Percentiles rank a stretch among this genome's conserved stretches.
phyloP scores from a whole-genome alignment of 441 rosid genomes.

The Gossypium schwendimanii region DNA sequence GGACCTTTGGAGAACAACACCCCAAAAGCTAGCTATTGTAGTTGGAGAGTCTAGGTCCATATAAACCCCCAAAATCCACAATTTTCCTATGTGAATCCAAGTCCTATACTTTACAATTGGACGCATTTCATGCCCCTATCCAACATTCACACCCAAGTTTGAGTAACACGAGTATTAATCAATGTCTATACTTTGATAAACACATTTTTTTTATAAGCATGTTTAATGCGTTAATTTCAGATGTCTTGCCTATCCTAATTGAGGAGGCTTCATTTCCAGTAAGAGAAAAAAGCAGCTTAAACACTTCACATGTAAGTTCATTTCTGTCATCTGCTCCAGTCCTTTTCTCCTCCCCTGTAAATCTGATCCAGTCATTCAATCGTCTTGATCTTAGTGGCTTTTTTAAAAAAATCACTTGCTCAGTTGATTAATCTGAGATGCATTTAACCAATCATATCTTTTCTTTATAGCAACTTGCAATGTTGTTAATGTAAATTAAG shows the following conservation, averaged over 20 bases:
- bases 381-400: neutral
- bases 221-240: slow-evolving; percentile 27
- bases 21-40: too few relatives aligned
- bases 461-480: neutral
- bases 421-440: neutral
- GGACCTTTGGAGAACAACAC: too few relatives aligned
- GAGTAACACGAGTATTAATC: neutral
- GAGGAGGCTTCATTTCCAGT: slow-evolving; percentile 42
- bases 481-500: neutral
- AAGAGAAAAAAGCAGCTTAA: slow-evolving; percentile 32
- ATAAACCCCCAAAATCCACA: too few relatives aligned
- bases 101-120: too few relatives aligned
- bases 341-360: neutral
- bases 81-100: too few relatives aligned
- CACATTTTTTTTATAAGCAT: slow-evolving; percentile 10
- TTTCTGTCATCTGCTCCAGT: neutral
- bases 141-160: neutral
- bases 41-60: too few relatives aligned
- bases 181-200: neutral
- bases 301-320: slow-evolving; percentile 37
- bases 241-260: slow-evolving; percentile 46
- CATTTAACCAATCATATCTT: neutral
- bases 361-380: neutral
- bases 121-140: neutral
- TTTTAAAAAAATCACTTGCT: neutral